Evolutionary conservation across 140 eudicot species (phyloP), one percentile per base, ranked within the genome.

Genomic region (Ambrosia hybrid): DNA sequence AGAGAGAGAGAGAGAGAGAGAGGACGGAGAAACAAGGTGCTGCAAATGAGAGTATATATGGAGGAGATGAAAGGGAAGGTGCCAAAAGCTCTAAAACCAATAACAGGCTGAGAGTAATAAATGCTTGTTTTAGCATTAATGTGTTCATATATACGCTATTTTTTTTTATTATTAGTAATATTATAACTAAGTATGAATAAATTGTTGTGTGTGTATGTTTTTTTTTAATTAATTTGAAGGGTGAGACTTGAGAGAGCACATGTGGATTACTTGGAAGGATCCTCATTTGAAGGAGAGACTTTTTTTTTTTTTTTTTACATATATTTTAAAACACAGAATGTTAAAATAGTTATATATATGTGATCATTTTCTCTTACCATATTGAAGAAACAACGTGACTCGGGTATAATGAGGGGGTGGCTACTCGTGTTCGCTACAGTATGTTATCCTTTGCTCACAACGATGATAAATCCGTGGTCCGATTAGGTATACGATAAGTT

Each of bases 21-120:
- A 7, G 48, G 51, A 70, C 41, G 80, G 74, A 64, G 72, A 56
- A 53, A 57, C 26, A 64, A 9, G 57, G 59, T 62, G 72, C 0
- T 43, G 68, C 68, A 64, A n/a, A 71, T 39, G 53, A 43, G 79
- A 81, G 80, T 75, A 69, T 80, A 80, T 69, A 80, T 45, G 81
- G 81, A 75, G 81, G 74, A 15, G 84, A 80, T 41, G 73, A 65
- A 69, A 61, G 71, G 85, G 74, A 82, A 81, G 83, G 85, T 84
- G 89, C 83, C 87, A 78, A 78, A 56, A 53, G 76, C 64, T 73
- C 55, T 1, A 2, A 41, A 41, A 41, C 9, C 48, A 41, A 77
- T 74, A 75, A 76, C 60, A 73, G 73, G 87, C 77, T 75, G 85
- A 74, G 52, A 13, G 74, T 80, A 77, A 87, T 85, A 69, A 90